These are phyloP conservation scores for Huntiella savannae DNA, from an alignment of 2,329 filamentous ascomycete genomes.

Conservation along the genomic window DNA sequence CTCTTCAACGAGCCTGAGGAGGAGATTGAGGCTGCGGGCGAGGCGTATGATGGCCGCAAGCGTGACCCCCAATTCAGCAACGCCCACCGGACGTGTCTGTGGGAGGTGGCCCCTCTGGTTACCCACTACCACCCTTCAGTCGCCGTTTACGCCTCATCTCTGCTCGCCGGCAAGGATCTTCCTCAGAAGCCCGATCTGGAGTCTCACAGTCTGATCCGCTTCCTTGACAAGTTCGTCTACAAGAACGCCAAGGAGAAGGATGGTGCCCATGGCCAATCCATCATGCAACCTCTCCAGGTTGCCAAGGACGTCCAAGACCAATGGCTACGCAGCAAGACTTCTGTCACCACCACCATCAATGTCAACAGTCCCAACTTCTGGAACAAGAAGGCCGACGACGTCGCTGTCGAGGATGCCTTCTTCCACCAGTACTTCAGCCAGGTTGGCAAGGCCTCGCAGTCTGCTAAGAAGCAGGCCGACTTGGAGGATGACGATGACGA, in stretches of 20 bases:
- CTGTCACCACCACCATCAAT: slow-evolving; percentile 20
- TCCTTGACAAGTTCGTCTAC: slow-evolving; percentile 97
- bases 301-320: slow-evolving; percentile 34
- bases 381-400: slow-evolving; percentile 72
- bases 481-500: slow-evolving; percentile 29
- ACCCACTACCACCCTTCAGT: slow-evolving; percentile 89
- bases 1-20: slow-evolving; percentile 68
- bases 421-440: slow-evolving; percentile 93
- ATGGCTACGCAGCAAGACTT: slow-evolving; percentile 33
- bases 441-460: slow-evolving; percentile 42
- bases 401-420: slow-evolving; percentile 85
- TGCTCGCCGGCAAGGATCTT: slow-evolving; percentile 50
- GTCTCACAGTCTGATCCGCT: slow-evolving; percentile 80
- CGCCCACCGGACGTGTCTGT: slow-evolving; percentile 81
- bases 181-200: slow-evolving; percentile 79
- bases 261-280: slow-evolving; percentile 57
- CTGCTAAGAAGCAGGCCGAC: slow-evolving; percentile 29
- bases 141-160: slow-evolving; percentile 55
- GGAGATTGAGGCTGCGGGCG: slow-evolving; percentile 38
- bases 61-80: slow-evolving; percentile 81
- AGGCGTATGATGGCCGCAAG: slow-evolving; percentile 68
- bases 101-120: slow-evolving; percentile 66
- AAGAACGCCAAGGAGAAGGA: slow-evolving; percentile 64
- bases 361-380: slow-evolving; percentile 85
- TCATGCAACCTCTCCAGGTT: slow-evolving; percentile 76